Evolutionary conservation across 306 rosid genomes (phyloP), one percentile per base, ranked within the genome.

Genomic region (Biancaea sappan): DNA sequence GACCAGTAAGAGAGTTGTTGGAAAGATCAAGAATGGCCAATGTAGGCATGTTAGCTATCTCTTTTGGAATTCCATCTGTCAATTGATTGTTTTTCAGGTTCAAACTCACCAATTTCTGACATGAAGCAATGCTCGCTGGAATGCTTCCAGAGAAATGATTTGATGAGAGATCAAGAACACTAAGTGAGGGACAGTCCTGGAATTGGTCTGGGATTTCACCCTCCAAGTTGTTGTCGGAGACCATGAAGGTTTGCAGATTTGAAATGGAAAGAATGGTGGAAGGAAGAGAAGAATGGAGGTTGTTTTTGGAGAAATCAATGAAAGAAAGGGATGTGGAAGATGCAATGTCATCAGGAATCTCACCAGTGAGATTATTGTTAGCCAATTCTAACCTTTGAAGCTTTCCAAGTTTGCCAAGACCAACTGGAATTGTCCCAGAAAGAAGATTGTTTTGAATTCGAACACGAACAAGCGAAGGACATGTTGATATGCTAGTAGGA

Each of bases 351-450:
- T 76, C 82, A 28, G 97, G 97, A 76, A 94, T 88, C 76, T 73
- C 85, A 77, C 96, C 97, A 56, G 81, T 84, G 65, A 94, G 95
- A 84, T 82, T 90, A 80, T 94, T 94, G 61, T 94, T 94, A 40
- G 99, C 95, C 53, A 94, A 88, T 66, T 92, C 99, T 84, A 94
- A 88, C 82, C 97, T 90, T 77, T 90, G 87, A 77, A 94, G 97
- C 83, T 79, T 90, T 80, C 76, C 86, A 56, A 92, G 97, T 85
- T 87, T 88, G 50, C 99, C 96, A 75, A 94, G 77, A 56, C 99
- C 99, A 35, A 79, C 72, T 13, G 97, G 99, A 63, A 90, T 84
- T 8, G 77, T 80, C 41, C 97, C 96, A 3, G 90, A 84, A 21
- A 94, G 76, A 62, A 88, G 77, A 81, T 94, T 94, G 82, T 94